A percentile compares a stretch with the other conserved stretches of the same genome.
Conservation (phyloP, 2,329 filamentous ascomycete genomes). For the Phyllosticta citrichinensis region DNA sequence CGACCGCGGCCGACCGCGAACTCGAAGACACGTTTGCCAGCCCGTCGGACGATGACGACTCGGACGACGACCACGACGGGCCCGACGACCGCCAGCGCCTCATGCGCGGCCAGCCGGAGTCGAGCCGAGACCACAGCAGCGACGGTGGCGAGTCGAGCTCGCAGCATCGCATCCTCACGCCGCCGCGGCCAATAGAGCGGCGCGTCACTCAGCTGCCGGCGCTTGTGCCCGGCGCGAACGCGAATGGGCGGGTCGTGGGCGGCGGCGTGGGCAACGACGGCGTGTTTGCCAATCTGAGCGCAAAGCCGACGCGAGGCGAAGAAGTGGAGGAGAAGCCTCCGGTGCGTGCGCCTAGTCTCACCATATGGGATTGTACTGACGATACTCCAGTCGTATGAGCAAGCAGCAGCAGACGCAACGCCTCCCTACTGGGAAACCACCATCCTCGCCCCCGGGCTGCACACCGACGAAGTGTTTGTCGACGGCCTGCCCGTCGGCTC, state of each 20-base stretch:
- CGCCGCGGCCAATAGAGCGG: constrained; percentile 32
- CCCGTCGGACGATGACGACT: constrained; percentile 55
- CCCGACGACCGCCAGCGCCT: constrained; percentile 76
- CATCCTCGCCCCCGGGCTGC: constrained; percentile 83
- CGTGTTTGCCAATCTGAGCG: constrained; percentile 90
- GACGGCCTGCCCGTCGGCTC: constrained; percentile 90
- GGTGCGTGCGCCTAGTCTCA: constrained; percentile 45
- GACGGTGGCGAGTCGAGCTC: constrained; percentile 4
- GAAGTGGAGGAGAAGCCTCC: constrained; percentile 87
- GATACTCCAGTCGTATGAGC: constrained; percentile 73
- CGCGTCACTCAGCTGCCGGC: constrained; percentile 45
- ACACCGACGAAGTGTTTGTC: constrained; percentile 91
- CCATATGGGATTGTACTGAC: constrained; percentile 23
- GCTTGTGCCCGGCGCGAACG: constrained; percentile 28
- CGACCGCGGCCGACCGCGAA: constrained; percentile 59
- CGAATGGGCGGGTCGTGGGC: constrained; percentile 50
- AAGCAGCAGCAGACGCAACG: constrained; percentile 90
- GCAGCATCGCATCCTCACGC: constrained; percentile 16
- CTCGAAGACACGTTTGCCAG: constrained; percentile 84
- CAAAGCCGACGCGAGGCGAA: constrained; percentile 74
- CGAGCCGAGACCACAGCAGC: constrained; percentile 10
- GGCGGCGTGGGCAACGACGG: constrained; percentile 72
- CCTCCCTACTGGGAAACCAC: constrained; percentile 99
- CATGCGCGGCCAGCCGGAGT: constrained; percentile 54
- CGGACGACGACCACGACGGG: constrained; percentile 59